Base-by-base conservation (phyloP, 352 stramenopile genomes). In the Phytophthora citricola region DNA sequence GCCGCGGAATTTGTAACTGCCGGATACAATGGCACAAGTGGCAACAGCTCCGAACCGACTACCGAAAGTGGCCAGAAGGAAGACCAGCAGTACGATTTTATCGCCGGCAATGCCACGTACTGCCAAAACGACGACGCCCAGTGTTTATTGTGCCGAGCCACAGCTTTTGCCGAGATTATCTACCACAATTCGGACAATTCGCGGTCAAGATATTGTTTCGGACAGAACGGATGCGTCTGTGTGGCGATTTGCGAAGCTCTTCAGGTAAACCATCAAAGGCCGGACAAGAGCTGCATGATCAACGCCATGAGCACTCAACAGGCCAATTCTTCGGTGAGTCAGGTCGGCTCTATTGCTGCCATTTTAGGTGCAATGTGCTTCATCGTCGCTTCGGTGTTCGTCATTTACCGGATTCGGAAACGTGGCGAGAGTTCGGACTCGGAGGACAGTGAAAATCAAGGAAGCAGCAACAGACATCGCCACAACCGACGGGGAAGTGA, bases 391-490 rank as follows among this genome's bases (percentile, higher is more conserved):
- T 75, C 70, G 0, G 77, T 86, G 29, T 80, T 86, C 32, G 77
- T 78, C 32, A 81, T 86, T 57, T 86, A 83, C 53, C 67, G 75
- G 20, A 75, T 86, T 55, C 75, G 77, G 9, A 75, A 68, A 32
- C 50, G 61, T n/a, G 60, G 73, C 22, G 71, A 83, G 53, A 67
- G 54, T 49, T 60, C n/a, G 2, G 44, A 53, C 4, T 70, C 63
- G 6, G 56, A 68, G 3, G 52, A 50, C 11, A 39, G 14, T 22
- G 46, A 43, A 31, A 68, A 75, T 36, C 57, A 75, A 20, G 31
- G 56, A 38, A 58, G 26, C 26, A 34, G 26, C 26, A 27, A 58
- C 38, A 44, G 48, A 55, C 17, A 24, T 31, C 44, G 26, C n/a
- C 41, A 63, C 36, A 61, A 63, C 15, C 67, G 63, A 53, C 58